Percentiles rank a stretch among this genome's conserved stretches.
Evolutionary conservation across 768 basidiomycete genomes (phyloP).

Genomic region (Suillus decipiens): DNA sequence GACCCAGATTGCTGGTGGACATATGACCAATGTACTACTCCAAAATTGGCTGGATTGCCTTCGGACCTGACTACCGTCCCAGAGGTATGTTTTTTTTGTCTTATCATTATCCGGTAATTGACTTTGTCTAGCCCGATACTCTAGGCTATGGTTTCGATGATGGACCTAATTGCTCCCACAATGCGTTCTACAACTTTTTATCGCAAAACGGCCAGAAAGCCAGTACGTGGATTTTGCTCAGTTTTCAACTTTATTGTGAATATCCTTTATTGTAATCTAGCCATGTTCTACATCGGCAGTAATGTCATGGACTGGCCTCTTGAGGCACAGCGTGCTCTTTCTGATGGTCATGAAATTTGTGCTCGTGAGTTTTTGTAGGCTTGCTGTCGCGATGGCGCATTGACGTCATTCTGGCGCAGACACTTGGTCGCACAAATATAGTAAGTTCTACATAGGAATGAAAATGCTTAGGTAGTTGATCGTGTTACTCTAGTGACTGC

Average conservation of each 20-base stretch:
- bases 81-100: constrained; percentile 37
- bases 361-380: constrained; percentile 47
- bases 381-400: background rate
- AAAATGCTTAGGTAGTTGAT: background rate
- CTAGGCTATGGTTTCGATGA: constrained; percentile 66
- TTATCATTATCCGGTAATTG: background rate
- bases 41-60: constrained; percentile 46
- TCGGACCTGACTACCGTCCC: constrained; percentile 49
- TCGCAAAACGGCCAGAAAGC: constrained; percentile 57
- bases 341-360: constrained; percentile 63
- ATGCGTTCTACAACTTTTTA: constrained; percentile 60
- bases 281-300: constrained; percentile 64
- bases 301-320: constrained; percentile 58
- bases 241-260: background rate
- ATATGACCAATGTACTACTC: constrained; percentile 42
- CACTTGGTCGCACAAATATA: constrained; percentile 44
- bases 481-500: constrained; percentile 47
- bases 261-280: constrained; percentile 30
- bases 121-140: constrained; percentile 44
- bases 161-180: constrained; percentile 66
- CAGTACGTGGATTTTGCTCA: constrained; percentile 38
- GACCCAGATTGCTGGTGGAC: constrained; percentile 56
- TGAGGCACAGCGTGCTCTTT: constrained; percentile 53
- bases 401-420: constrained; percentile 18
- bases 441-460: constrained; percentile 31